Conservation (phyloP, 495 filamentous ascomycete species). For the Pyronema domesticum region DNA sequence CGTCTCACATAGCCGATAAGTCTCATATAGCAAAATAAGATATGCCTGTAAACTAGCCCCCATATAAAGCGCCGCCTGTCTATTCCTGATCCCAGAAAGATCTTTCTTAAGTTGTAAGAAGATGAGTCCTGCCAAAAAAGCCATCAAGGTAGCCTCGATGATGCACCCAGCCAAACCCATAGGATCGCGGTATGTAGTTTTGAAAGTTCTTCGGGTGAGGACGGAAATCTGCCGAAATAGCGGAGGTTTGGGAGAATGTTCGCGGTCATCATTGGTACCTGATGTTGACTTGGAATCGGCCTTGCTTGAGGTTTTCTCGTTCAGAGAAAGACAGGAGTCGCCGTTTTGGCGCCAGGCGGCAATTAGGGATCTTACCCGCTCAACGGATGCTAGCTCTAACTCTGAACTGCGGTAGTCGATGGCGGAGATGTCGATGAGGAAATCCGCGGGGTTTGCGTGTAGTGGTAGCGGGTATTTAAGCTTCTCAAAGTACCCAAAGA, state of each 20-base stretch:
- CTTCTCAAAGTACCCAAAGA: conserved; percentile 39
- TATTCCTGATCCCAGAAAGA: conserved; percentile 44
- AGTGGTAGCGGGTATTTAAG: conserved; percentile 40
- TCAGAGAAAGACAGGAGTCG: conserved; percentile 1
- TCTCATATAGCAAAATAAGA: conserved; percentile 54
- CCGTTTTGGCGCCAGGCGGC: conserved; percentile 33
- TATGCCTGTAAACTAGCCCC: conserved; percentile 52
- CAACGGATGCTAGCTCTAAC: conserved; percentile 38
- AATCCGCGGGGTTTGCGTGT: conserved; percentile 60
- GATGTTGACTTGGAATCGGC: not conserved
- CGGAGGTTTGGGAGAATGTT: conserved; percentile 11
- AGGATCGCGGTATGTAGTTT: conserved; percentile 50
- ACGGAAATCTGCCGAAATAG: conserved; percentile 44
- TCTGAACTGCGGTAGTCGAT: conserved; percentile 47
- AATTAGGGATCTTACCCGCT: conserved; percentile 38
- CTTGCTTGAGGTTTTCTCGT: not conserved
- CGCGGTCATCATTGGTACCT: conserved; percentile 1
- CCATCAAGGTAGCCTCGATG: conserved; percentile 47
- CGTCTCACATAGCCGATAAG: conserved; percentile 42
- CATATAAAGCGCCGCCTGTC: conserved; percentile 51
- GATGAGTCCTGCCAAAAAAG: conserved; percentile 50
- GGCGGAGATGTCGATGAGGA: conserved; percentile 51
- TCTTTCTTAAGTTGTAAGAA: conserved; percentile 43
- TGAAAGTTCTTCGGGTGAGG: conserved; percentile 45
- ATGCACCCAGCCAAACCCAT: conserved; percentile 50